phyloP scores from a whole-genome alignment of 2,329 filamentous ascomycete species.

The Aspergillus flavus region DNA sequence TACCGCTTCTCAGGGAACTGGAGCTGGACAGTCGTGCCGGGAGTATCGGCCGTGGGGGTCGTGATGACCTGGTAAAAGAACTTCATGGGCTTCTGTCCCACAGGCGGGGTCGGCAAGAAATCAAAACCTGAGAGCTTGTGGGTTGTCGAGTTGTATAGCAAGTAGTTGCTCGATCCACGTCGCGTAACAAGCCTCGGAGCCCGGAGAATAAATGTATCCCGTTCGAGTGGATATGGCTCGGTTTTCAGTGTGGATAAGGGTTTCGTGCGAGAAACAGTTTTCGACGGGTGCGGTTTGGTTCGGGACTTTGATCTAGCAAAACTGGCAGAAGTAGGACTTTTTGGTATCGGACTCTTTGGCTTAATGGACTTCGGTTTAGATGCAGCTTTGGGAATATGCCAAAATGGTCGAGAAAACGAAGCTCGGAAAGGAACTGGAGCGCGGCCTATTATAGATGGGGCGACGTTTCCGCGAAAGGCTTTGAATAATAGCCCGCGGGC shows the following conservation, averaged over 20 bases:
- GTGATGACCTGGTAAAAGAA: slow-evolving; percentile 74
- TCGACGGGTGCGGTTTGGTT: background rate
- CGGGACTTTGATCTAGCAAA: background rate
- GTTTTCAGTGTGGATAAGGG: background rate
- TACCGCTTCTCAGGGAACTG: slow-evolving; percentile 84
- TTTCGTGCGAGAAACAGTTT: background rate
- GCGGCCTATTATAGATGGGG: slow-evolving; percentile 7
- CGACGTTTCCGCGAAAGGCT: slow-evolving; percentile 28
- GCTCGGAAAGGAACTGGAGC: slow-evolving; percentile 12
- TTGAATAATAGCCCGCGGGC: slow-evolving; percentile 33
- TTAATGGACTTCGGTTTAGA: background rate
- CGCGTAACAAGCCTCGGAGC: slow-evolving; percentile 12
- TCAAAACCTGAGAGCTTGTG: slow-evolving; percentile 19
- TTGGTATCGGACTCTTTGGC: background rate
- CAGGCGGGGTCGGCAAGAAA: slow-evolving; percentile 3
- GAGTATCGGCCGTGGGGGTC: slow-evolving; percentile 84
- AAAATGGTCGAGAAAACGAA: background rate
- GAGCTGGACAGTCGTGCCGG: slow-evolving; percentile 74
- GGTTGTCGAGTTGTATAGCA: slow-evolving; percentile 26
- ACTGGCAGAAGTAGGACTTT: background rate
- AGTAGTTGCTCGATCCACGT: slow-evolving; percentile 19
- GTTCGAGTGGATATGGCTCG: slow-evolving; percentile 8
- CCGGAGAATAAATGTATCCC: slow-evolving; percentile 17
- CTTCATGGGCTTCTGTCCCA: slow-evolving; percentile 60
- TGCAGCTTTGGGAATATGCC: background rate